A percentile compares a stretch with the other conserved stretches of the same genome.
These are phyloP conservation scores for Senna siamea DNA, from an alignment of 306 rosid genomes.

Conservation along the genomic window DNA sequence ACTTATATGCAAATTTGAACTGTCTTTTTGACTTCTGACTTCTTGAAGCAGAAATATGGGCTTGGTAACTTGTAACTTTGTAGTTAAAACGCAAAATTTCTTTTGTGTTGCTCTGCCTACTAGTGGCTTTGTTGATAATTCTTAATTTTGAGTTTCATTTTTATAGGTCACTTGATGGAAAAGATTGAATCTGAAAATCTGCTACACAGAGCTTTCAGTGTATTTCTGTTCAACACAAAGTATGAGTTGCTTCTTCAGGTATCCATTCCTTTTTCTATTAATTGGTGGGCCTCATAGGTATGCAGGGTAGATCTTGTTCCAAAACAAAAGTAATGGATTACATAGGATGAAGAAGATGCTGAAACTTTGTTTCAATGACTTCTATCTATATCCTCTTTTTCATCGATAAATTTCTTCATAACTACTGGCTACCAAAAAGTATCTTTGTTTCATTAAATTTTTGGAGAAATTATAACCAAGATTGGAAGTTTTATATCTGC, in stretches of 20 bases:
- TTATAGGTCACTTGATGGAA: no score
- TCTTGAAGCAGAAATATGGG: slow-evolving; percentile 11
- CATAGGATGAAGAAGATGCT: slow-evolving; percentile 2
- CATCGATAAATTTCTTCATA: no score
- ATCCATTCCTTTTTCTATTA: slow-evolving; percentile 4
- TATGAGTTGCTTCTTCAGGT: no score
- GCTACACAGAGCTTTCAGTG: no score
- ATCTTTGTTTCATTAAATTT: slow-evolving; percentile 23
- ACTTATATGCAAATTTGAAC: no score
- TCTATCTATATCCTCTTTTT: slow-evolving; percentile 12
- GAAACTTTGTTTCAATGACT: slow-evolving; percentile 1
- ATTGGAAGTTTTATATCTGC: slow-evolving; percentile 18
- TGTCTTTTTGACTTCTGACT: slow-evolving; percentile 26
- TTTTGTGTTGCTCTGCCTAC: neutral
- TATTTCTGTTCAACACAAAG: no score
- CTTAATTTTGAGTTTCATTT: no score
- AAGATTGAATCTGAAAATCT: no score
- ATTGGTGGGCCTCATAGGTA: slow-evolving; percentile 4
- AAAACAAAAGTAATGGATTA: slow-evolving; percentile 11
- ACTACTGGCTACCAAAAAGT: no score
- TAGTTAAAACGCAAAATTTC: neutral
- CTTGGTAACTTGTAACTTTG: slow-evolving; percentile 15
- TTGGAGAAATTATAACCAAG: slow-evolving; percentile 4
- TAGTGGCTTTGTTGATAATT: slow-evolving; percentile 3
- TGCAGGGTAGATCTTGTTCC: slow-evolving; percentile 25